Base-by-base conservation (phyloP, 192 early-diverging fungal genomes). In the Coemansia sp. region DNA sequence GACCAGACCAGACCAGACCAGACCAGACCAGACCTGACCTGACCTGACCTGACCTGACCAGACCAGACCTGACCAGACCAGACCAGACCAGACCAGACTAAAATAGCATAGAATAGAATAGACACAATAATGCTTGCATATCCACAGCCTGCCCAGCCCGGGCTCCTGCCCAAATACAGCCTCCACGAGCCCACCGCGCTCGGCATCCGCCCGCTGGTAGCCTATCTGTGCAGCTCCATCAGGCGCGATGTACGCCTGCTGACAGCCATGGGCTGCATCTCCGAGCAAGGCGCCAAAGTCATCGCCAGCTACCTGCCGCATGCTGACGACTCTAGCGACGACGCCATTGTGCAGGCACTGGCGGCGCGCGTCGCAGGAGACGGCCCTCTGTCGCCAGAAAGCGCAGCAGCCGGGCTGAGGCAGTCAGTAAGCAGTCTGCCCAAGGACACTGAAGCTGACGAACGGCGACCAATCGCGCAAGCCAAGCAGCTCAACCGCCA, bases 211-310 rank as follows among this genome's bases (percentile, higher is more conserved):
- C 67, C 75, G 53, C 63, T 83, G 43, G 69, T 73, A 10, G 68
- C 73, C 20, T 77, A 83, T 38, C 68, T 83, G 62, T 74, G 75
- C 12, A 75, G 70, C 62, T 83, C 80, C n/a, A 77, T 83, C 58
- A 64, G 53, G 39, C 80, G 80, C 69, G 80, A 83, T 44, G 80
- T 83, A 62, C 75, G 75, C 33, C 63, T 77, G 58, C 72, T 83
- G 34, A 72, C 75, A 7, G 75, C 80, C 35, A 74, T 83, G 80
- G 80, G 80, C 48, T 67, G 64, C 41, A 77, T 83, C 46, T 66
- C 63, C 23, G 80, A 83, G 58, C 46, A 71, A 8, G 66, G 66
- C 57, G 66, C 53, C 39, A 67, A 62, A 11, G 71, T 72, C 44
- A 83, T 83, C 43, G 60, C 59, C 72, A 77, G 75, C 75, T 77